These are phyloP conservation scores for Cystobasidium slooffiae DNA, from an alignment of 1,284 basidiomycete genomes.

Conservation along the genomic window DNA sequence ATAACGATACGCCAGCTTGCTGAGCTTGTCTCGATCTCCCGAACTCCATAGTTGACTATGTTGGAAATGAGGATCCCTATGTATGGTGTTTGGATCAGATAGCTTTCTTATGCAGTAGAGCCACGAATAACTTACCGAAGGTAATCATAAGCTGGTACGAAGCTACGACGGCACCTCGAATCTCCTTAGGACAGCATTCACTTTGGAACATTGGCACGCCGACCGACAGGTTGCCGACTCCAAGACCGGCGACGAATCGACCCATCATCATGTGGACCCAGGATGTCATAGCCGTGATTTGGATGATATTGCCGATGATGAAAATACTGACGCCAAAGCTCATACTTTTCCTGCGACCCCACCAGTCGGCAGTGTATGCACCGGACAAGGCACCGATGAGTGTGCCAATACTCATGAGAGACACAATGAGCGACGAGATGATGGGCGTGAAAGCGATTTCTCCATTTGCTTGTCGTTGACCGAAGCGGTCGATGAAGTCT, in stretches of 20 bases:
- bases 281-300: conserved; percentile 60
- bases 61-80: conserved; percentile 39
- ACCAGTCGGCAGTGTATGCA: conserved; percentile 64
- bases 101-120: neutral
- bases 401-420: conserved; percentile 62
- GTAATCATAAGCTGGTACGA: conserved; percentile 72
- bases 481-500: conserved; percentile 72
- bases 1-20: conserved; percentile 72
- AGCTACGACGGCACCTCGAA: conserved; percentile 72
- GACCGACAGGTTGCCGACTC: conserved; percentile 69
- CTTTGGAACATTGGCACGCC: conserved; percentile 77
- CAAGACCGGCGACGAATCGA: conserved; percentile 64
- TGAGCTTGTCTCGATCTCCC: conserved; percentile 13
- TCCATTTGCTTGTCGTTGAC: conserved; percentile 59
- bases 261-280: conserved; percentile 64
- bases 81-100: no score
- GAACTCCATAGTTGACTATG: conserved; percentile 52
- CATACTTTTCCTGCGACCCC: conserved; percentile 70
- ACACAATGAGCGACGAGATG: conserved; percentile 65
- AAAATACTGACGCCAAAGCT: conserved; percentile 58
- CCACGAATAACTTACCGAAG: conserved; percentile 4
- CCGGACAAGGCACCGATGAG: conserved; percentile 52
- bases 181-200: conserved; percentile 62
- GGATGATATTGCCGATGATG: conserved; percentile 44
- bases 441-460: conserved; percentile 48